These are phyloP conservation scores for Achaetomium macrosporum DNA, from an alignment of 2,329 filamentous ascomycete genomes.

Conservation along the genomic window DNA sequence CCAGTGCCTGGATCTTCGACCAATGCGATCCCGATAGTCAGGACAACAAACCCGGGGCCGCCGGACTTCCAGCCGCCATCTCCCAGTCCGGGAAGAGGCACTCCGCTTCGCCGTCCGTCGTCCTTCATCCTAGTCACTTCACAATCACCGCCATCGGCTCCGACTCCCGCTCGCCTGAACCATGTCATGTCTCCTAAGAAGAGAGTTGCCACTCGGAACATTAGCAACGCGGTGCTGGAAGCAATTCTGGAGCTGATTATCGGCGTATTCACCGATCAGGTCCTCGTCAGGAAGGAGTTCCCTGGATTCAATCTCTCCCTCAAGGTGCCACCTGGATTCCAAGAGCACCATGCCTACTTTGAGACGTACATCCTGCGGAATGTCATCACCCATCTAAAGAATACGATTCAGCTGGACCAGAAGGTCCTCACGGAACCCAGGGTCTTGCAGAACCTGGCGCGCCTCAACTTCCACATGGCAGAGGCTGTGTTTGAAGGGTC, in stretches of 20 bases:
- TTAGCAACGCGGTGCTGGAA: slow-evolving; percentile 67
- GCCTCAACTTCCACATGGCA: slow-evolving; percentile 72
- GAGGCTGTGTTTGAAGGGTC: slow-evolving; percentile 94
- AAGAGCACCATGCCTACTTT: slow-evolving; percentile 93
- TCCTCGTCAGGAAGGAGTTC: slow-evolving; percentile 85
- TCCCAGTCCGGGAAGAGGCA: slow-evolving; percentile 43
- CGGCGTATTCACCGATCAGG: slow-evolving; percentile 76
- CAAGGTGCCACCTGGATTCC: slow-evolving; percentile 85
- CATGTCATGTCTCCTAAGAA: slow-evolving; percentile 56
- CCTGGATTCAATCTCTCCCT: slow-evolving; percentile 77
- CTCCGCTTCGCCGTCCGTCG: slow-evolving; percentile 70
- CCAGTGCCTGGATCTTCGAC: slow-evolving; percentile 59
- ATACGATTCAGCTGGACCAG: slow-evolving; percentile 64
- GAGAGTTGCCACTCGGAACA: slow-evolving; percentile 43
- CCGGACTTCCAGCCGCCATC: slow-evolving; percentile 42
- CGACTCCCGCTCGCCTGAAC: slow-evolving; percentile 57
- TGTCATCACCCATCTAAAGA: slow-evolving; percentile 65
- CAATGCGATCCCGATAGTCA: slow-evolving; percentile 60
- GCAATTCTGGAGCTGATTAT: slow-evolving; percentile 72
- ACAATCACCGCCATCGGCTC: slow-evolving; percentile 52
- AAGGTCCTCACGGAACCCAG: slow-evolving; percentile 72
- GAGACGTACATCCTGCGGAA: slow-evolving; percentile 81
- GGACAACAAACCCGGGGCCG: slow-evolving; percentile 58
- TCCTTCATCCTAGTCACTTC: slow-evolving; percentile 86
- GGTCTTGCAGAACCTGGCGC: slow-evolving; percentile 78